Conservation (phyloP, 2,329 filamentous ascomycete genomes). For the Xylaria sp. region DNA sequence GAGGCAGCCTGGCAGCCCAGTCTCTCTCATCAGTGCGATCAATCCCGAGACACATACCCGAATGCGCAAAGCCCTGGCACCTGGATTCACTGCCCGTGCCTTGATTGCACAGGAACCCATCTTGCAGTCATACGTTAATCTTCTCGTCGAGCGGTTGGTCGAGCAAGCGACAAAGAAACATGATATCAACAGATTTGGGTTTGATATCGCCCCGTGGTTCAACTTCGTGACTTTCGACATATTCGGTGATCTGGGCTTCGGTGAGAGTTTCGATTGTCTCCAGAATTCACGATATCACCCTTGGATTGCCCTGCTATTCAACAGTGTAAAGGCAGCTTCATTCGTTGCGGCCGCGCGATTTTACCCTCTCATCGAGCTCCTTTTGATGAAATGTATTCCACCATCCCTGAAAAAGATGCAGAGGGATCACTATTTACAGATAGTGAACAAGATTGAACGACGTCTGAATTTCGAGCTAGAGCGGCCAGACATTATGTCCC, state of each 20-base stretch:
- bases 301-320: constrained; percentile 38
- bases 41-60: constrained; percentile 32
- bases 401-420: constrained; percentile 31
- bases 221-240: constrained; percentile 47
- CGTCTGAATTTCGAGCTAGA: constrained; percentile 37
- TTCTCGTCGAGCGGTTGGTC: constrained; percentile 33
- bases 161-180: constrained; percentile 6
- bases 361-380: constrained; percentile 32
- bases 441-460: constrained; percentile 38
- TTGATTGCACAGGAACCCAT: constrained; percentile 39
- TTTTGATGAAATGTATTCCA: constrained; percentile 29
- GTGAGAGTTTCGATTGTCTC: constrained; percentile 40
- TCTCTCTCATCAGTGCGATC: constrained; percentile 39
- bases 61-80: constrained; percentile 35
- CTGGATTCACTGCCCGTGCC: constrained; percentile 35
- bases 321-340: constrained; percentile 33
- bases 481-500: constrained; percentile 40
- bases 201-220: constrained; percentile 34
- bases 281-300: constrained; percentile 37
- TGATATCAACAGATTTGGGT: background rate
- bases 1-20: constrained; percentile 30
- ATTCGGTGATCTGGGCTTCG: constrained; percentile 44
- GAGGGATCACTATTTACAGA: constrained; percentile 31
- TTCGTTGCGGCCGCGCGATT: constrained; percentile 32
- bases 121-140: constrained; percentile 37